phyloP scores from a whole-genome alignment of 2,329 filamentous ascomycete genomes.

The Pseudocercospora vitis region DNA sequence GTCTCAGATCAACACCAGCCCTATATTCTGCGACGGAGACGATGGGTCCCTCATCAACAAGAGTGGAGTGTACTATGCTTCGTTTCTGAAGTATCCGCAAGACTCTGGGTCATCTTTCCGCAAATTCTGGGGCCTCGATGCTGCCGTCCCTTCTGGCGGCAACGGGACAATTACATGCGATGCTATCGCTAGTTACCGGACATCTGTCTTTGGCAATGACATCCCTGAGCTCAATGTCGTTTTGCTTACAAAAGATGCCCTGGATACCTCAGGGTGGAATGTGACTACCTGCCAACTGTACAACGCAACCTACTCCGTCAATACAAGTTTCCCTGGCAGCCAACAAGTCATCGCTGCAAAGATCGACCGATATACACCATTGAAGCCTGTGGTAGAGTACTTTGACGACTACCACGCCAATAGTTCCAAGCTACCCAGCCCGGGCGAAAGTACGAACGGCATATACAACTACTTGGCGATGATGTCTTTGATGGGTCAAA shows the following conservation, averaged over 20 bases:
- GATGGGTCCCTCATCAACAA: neutral
- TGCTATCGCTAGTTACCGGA: slow-evolving; percentile 6
- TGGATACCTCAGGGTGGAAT: neutral
- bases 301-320: slow-evolving; percentile 10
- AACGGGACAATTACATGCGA: neutral
- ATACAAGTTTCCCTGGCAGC: neutral
- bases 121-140: slow-evolving; percentile 8
- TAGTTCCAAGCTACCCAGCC: neutral
- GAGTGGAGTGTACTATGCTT: neutral
- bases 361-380: neutral
- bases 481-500: slow-evolving; percentile 8
- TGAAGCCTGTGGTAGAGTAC: slow-evolving; percentile 3
- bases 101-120: neutral
- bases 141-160: neutral
- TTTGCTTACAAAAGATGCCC: neutral
- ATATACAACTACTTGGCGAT: slow-evolving; percentile 13
- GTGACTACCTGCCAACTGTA: slow-evolving; percentile 8
- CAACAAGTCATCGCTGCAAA: slow-evolving; percentile 3
- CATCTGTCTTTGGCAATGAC: slow-evolving; percentile 4
- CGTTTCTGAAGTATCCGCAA: slow-evolving; percentile 4
- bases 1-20: slow-evolving; percentile 7
- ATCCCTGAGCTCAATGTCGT: slow-evolving; percentile 4
- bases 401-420: neutral
- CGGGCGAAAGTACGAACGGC: neutral
- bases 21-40: neutral